These are phyloP conservation scores for Drosera spatulata DNA, from an alignment of 179 eudicot species.

Conservation along the genomic window DNA sequence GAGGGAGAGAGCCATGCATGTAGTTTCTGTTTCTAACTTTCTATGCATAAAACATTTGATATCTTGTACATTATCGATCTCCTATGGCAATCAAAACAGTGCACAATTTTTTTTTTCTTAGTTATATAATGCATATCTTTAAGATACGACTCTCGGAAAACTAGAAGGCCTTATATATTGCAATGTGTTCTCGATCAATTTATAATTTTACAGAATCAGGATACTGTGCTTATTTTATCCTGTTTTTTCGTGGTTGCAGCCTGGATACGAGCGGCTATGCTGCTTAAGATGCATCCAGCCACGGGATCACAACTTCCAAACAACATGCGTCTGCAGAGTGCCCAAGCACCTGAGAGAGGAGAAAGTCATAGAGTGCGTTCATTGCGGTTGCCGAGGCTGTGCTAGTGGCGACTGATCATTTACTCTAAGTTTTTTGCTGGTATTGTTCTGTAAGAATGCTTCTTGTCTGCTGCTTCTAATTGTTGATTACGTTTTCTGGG, in stretches of 20 bases:
- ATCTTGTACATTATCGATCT: no score
- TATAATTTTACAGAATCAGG: not conserved
- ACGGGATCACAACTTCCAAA: constrained; percentile 62
- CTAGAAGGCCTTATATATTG: no score
- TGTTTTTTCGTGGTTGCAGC: constrained; percentile 22
- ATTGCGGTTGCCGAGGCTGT: constrained; percentile 61
- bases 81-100: no score
- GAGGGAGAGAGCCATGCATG: no score
- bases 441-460: not conserved
- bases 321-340: constrained; percentile 58
- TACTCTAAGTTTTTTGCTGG: not conserved
- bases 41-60: no score
- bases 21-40: no score
- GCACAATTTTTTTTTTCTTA: no score
- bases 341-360: constrained; percentile 64
- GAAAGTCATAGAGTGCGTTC: constrained; percentile 59
- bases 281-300: constrained; percentile 64
- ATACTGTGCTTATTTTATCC: not conserved
- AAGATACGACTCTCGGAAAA: no score
- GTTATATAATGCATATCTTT: no score
- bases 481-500: no score
- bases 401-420: constrained; percentile 50
- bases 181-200: no score
- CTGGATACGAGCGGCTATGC: constrained; percentile 64
- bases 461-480: not conserved